These are phyloP conservation scores for Colletotrichum endophyticum DNA, from an alignment of 2,329 filamentous ascomycete genomes.

Conservation along the genomic window DNA sequence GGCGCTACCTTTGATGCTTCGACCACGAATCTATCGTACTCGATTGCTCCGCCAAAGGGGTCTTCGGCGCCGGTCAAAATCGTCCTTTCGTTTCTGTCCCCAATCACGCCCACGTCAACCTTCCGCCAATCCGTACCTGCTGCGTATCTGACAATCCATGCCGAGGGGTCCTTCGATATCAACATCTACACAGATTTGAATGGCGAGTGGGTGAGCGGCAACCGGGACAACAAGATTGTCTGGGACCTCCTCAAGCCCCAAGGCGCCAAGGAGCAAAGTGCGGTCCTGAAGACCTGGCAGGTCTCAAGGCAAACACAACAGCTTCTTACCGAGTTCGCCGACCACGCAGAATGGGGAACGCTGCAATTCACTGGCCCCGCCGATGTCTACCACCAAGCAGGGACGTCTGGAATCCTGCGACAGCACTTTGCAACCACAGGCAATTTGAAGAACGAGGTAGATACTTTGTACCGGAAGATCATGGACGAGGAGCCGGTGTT, in stretches of 20 bases:
- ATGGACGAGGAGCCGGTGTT: constrained; percentile 84
- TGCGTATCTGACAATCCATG: constrained; percentile 75
- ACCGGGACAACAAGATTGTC: constrained; percentile 69
- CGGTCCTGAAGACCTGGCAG: constrained; percentile 69
- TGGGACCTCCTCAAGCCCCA: constrained; percentile 66
- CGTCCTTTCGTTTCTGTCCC: constrained; percentile 68
- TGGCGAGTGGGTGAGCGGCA: constrained; percentile 83
- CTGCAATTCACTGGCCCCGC: constrained; percentile 77
- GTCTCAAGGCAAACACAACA: constrained; percentile 65
- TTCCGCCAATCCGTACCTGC: constrained; percentile 83
- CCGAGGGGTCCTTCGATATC: constrained; percentile 69
- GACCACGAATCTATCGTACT: constrained; percentile 54
- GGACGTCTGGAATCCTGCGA: constrained; percentile 69
- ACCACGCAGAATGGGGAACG: constrained; percentile 85
- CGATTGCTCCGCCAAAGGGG: constrained; percentile 33
- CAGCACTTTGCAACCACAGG: constrained; percentile 73
- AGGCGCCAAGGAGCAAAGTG: constrained; percentile 34
- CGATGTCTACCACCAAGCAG: constrained; percentile 72
- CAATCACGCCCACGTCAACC: constrained; percentile 81
- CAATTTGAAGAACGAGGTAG: constrained; percentile 68
- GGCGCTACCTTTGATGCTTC: constrained; percentile 54
- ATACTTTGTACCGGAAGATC: constrained; percentile 70
- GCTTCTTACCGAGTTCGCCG: constrained; percentile 74
- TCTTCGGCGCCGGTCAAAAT: constrained; percentile 37
- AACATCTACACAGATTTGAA: constrained; percentile 73